Base-by-base conservation (phyloP, 345 rosid genomes). In the Eucalyptus melliodora region DNA sequence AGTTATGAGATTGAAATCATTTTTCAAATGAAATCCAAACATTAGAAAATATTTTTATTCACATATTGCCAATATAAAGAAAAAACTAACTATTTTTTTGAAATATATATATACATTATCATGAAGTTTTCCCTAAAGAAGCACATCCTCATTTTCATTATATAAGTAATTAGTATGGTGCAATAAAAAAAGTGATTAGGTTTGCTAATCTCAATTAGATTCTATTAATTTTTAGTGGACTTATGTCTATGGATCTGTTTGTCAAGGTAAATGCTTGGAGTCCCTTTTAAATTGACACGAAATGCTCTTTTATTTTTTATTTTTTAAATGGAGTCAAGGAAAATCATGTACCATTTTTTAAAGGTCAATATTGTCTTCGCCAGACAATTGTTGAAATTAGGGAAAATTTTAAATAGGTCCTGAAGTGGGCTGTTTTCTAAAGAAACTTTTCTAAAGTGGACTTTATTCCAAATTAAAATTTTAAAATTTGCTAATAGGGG, bases 61-160 rank as follows among this genome's bases (percentile, higher is more conserved):
- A 1, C 62, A 10, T 56, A 56, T 24, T 0, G 13, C 3, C 30
- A 56, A 56, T 23, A 56, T 56, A 56, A 56, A 1, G 6, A 0
- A 56, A n/a, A 56, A 56, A 56, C 21, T 56, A 56, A 56, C 14
- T 24, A 56, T 37, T 56, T 4, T 21, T 55, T 55, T 55, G 44
- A 42, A 42, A 42, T 42, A 42, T 42, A 42, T 42, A 53, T 3
- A 1, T 53, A 53, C 17, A 19, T 19, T 3, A 55, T 56, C 5
- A 23, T 23, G 13, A 56, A 56, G 3, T 24, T 56, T 23, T 9
- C 6, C 30, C 3, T 11, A 56, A 56, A 56, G 2, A 56, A 10
- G 0, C 13, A 0, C 30, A 56, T 56, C 62, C 62, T 56, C 62
- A 56, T 24, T 24, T 56, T 56, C 62, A 56, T 23, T 10, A 23